Conservation (phyloP, 2,329 filamentous ascomycete genomes). For the Nemania diffusa region DNA sequence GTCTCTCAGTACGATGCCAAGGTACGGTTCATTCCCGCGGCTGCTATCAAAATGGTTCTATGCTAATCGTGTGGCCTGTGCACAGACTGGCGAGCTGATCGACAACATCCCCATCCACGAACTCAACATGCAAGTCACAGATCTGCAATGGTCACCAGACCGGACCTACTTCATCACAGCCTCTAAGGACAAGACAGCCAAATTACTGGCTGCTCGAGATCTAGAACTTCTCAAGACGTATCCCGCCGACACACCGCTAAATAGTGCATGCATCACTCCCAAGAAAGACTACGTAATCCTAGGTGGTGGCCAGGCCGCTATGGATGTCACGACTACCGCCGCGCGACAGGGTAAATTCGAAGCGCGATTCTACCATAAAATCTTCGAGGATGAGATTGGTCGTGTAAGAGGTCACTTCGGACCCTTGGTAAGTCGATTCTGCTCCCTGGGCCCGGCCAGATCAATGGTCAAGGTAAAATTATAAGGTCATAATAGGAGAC, state of each 20-base stretch:
- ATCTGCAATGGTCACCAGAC: slow-evolving; percentile 94
- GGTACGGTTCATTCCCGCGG: slow-evolving; percentile 56
- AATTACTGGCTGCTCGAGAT: slow-evolving; percentile 85
- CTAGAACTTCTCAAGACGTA: slow-evolving; percentile 95
- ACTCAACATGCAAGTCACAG: slow-evolving; percentile 82
- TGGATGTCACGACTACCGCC: slow-evolving; percentile 96
- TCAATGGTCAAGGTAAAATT: background rate
- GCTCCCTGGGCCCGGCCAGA: background rate
- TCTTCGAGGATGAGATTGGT: slow-evolving; percentile 98
- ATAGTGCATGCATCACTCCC: slow-evolving; percentile 91
- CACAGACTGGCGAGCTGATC: slow-evolving; percentile 79
- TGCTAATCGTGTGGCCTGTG: slow-evolving; percentile 36
- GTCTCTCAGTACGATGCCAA: slow-evolving; percentile 93
- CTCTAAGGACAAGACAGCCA: slow-evolving; percentile 94
- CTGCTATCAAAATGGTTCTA: background rate
- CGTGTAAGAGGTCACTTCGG: slow-evolving; percentile 98
- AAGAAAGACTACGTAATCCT: slow-evolving; percentile 99
- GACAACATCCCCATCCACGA: slow-evolving; percentile 88
- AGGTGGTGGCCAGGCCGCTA: slow-evolving; percentile 96
- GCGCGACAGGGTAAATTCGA: slow-evolving; percentile 99
- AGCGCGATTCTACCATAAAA: slow-evolving; percentile 99
- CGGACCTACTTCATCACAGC: slow-evolving; percentile 98
- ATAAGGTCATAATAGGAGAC: background rate
- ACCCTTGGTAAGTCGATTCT: slow-evolving; percentile 67
- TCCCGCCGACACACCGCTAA: slow-evolving; percentile 90